These are phyloP conservation scores for Cryptosporidium xiaoi DNA, from an alignment of 169 alveolate species.

Conservation along the genomic window DNA sequence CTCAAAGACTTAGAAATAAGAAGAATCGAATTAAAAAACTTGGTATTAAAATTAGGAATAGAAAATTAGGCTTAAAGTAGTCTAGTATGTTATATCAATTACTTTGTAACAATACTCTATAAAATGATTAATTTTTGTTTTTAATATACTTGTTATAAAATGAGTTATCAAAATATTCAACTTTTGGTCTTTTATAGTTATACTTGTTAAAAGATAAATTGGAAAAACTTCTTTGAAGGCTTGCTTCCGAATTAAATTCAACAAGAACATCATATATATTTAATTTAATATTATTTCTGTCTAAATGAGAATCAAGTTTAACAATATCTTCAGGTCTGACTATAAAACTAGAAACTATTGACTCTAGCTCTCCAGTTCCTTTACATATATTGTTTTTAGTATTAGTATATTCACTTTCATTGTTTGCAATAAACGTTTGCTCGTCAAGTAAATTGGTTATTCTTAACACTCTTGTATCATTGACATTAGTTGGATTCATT, in stretches of 20 bases:
- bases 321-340: conserved; percentile 12
- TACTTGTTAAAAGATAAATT: conserved; percentile 7
- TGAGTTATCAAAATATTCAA: conserved; percentile 17
- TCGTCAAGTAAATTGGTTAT: not conserved
- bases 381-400: not conserved
- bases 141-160: conserved; percentile 20
- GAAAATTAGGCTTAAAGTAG: not conserved
- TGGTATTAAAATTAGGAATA: not conserved
- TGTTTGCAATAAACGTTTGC: not conserved
- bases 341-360: conserved; percentile 24
- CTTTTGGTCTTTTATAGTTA: conserved; percentile 1
- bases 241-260: conserved; percentile 22
- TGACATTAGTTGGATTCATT: not conserved
- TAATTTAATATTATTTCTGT: conserved; percentile 1
- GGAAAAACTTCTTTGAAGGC: conserved; percentile 41
- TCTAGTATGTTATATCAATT: not conserved
- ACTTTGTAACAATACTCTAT: not conserved
- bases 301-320: not conserved
- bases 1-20: conserved; percentile 15
- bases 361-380: conserved; percentile 24
- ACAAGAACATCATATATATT: conserved; percentile 42
- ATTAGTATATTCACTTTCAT: conserved; percentile 9
- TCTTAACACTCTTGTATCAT: conserved; percentile 26
- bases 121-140: not conserved
- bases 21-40: conserved; percentile 16